These are phyloP conservation scores for Camellia sinensis DNA, from an alignment of 148 eudicot genomes.

Conservation along the genomic window DNA sequence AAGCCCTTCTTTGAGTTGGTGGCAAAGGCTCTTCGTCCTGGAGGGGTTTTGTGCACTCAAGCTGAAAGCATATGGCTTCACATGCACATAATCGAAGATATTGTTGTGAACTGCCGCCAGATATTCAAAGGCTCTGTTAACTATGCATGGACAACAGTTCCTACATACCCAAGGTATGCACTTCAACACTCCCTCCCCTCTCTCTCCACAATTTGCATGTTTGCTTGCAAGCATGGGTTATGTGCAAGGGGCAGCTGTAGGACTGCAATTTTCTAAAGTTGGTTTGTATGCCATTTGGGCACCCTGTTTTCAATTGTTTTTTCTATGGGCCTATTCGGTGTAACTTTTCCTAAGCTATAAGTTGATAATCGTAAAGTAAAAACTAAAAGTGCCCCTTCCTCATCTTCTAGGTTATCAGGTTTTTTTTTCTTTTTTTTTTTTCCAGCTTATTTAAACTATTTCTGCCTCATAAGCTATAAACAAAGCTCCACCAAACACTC, in stretches of 20 bases:
- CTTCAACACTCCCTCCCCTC: not conserved
- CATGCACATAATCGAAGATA: constrained; percentile 94
- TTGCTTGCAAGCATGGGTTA: not conserved
- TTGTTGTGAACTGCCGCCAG: constrained; percentile 77
- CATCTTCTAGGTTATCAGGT: no score
- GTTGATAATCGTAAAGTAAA: no score
- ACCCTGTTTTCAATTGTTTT: not conserved
- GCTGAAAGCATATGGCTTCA: constrained; percentile 99
- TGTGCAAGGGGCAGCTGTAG: not conserved
- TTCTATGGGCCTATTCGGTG: not conserved
- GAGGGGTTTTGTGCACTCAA: constrained; percentile 91
- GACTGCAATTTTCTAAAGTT: not conserved
- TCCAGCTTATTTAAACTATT: no score
- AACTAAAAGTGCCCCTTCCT: no score
- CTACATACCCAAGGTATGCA: constrained; percentile 80
- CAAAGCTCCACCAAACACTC: no score
- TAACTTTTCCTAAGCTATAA: no score
- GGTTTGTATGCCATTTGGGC: not conserved
- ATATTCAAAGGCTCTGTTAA: constrained; percentile 88
- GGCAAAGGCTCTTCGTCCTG: constrained; percentile 91
- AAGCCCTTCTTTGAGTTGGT: constrained; percentile 85
- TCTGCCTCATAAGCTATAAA: no score
- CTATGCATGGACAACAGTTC: constrained; percentile 97
- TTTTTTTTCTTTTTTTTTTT: no score
- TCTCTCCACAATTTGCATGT: not conserved